These are phyloP conservation scores for Fagopyrum tataricum DNA, from an alignment of 148 eudicot genomes.

Conservation along the genomic window DNA sequence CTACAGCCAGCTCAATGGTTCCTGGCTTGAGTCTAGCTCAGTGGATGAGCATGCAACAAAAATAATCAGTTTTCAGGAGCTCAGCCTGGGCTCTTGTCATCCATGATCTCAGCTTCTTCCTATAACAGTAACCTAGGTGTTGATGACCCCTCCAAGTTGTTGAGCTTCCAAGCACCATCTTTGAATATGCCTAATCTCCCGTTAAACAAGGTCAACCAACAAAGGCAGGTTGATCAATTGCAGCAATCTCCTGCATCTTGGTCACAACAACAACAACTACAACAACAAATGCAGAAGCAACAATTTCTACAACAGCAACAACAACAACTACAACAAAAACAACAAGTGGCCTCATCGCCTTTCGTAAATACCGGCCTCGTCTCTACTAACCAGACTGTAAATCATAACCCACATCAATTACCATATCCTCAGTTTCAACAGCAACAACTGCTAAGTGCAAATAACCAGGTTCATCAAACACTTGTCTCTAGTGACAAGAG, in stretches of 20 bases:
- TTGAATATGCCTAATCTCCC: constrained; percentile 46
- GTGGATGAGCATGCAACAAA: constrained; percentile 98
- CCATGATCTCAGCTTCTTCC: constrained; percentile 40
- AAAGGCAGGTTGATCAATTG: constrained; percentile 40
- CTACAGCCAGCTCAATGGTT: constrained; percentile 56
- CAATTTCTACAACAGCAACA: constrained; percentile 28
- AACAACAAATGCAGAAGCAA: constrained; percentile 21
- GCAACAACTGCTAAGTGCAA: constrained; percentile 47
- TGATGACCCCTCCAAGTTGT: constrained; percentile 76
- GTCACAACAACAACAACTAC: constrained; percentile 69
- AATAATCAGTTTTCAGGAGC: constrained; percentile 54
- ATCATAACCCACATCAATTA: constrained; percentile 44
- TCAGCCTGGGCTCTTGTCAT: constrained; percentile 52
- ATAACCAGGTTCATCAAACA: constrained; percentile 39
- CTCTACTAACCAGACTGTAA: constrained; percentile 42
- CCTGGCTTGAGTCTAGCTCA: constrained; percentile 91
- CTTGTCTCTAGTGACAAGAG: constrained; percentile 25
- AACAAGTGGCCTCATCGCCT: constrained; percentile 34
- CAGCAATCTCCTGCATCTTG: constrained; percentile 46
- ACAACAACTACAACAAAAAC: constrained; percentile 30
- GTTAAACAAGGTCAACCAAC: constrained; percentile 54
- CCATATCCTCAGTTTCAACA: constrained; percentile 55
- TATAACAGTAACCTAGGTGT: constrained; percentile 34
- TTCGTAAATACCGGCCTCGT: constrained; percentile 34
- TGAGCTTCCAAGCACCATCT: constrained; percentile 71